Evolutionary conservation across 306 rosid species (phyloP), one percentile per base, ranked within the genome.

Genomic region (Erythrophleum fordii): DNA sequence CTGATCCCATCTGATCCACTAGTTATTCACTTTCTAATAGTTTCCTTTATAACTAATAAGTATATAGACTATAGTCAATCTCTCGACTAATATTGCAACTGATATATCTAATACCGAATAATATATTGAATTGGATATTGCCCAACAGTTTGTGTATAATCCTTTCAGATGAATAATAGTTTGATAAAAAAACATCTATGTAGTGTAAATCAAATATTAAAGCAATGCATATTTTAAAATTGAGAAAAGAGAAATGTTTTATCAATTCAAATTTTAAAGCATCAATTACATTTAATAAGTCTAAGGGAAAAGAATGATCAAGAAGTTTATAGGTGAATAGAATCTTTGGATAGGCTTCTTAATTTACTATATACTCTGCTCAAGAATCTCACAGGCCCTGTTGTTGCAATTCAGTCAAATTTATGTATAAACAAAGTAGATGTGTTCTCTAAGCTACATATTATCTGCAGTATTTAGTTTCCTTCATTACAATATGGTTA

Each of bases 291-390:
- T 79, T 22, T 51, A 31, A 49, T 42, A 28, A 73, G 67, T 41
- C 42, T 58, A 41, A 13, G 53, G 34, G 67, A 69, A 79, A 37
- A 79, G 34, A 55, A 11, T 65, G 61, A 61, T 18, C 52, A 71
- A 61, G 46, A 73, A 65, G 75, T 80, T 62, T 73, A 53, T 35
- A 48, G 29, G 67, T 28, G 28, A 64, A 73, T n/a, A 52, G 6
- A 39, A 31, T 72, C 62, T 17, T 42, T 56, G 16, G 22, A 75
- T 75, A 14, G 62, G 56, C 22, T n/a, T 39, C 44, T 34, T 78
- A 11, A 35, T 42, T 18, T 67, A 20, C 22, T 17, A 52, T 23
- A 53, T 25, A 55, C 51, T 52, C 41, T 53, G 60, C 79, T 29
- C 8, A 81, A 8, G 39, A 52, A 59, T 58, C 29, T 56, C n/a